phyloP scores from a whole-genome alignment of 495 filamentous ascomycete genomes.

The Pyrenula aspistea region DNA sequence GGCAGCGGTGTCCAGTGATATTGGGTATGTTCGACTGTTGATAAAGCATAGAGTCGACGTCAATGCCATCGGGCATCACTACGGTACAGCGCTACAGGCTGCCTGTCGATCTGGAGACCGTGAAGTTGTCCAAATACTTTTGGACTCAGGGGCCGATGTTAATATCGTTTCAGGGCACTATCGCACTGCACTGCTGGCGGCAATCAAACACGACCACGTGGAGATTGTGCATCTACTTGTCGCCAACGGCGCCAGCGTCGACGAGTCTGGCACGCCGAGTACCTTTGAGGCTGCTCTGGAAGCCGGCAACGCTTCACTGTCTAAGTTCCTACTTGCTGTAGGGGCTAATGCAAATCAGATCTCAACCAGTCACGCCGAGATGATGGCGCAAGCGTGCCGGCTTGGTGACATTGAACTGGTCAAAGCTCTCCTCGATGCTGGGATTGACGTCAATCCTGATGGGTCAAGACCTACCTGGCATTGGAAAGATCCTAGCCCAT shows the following conservation, averaged over 20 bases:
- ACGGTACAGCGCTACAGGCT: slow-evolving; percentile 15
- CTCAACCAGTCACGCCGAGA: background rate
- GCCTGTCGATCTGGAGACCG: slow-evolving; percentile 31
- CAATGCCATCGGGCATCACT: slow-evolving; percentile 3
- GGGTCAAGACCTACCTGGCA: background rate
- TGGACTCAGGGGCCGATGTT: slow-evolving; percentile 4
- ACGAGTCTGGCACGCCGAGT: background rate
- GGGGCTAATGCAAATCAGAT: background rate
- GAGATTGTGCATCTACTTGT: slow-evolving; percentile 1
- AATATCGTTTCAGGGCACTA: slow-evolving; percentile 3
- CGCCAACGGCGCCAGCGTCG: background rate
- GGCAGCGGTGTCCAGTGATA: background rate
- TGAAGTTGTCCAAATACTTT: slow-evolving; percentile 1
- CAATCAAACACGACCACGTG: slow-evolving; percentile 1
- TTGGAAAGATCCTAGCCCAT: background rate
- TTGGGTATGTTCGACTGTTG: slow-evolving; percentile 1
- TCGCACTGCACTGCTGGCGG: slow-evolving; percentile 2
- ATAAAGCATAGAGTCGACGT: slow-evolving; percentile 7
- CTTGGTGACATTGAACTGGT: slow-evolving; percentile 5
- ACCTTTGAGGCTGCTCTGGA: background rate
- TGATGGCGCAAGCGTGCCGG: background rate
- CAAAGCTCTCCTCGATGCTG: slow-evolving; percentile 14
- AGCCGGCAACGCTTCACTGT: background rate
- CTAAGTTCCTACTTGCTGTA: background rate
- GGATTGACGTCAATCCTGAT: slow-evolving; percentile 12